Evolutionary conservation across 768 basidiomycete genomes (phyloP), one percentile per base, ranked within the genome.

Genomic region (Nidularia pulvinata): DNA sequence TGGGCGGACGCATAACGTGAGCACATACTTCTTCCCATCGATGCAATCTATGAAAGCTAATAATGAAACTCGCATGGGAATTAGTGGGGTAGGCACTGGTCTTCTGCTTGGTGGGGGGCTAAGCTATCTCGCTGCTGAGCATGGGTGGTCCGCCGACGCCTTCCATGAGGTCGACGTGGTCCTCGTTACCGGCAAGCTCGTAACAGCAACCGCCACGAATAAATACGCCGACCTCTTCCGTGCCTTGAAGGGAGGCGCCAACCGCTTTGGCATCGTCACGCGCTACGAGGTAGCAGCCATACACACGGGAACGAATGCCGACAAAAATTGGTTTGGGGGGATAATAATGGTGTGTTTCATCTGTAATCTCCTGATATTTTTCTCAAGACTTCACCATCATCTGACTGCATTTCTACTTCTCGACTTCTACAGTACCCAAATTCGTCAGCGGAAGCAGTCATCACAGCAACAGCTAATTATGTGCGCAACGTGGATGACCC

Each of bases 221-320:
- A 47, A 70, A 57, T 72, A 75, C 48, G 61, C 70, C 2, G 76
- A 78, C 54, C 66, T 79, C 16, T 77, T 79, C 62, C 66, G 69
- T 37, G 75, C 76, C 3, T 62, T 79, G 48, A 77, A 77, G 56
- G 76, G 76, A 4, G 75, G 76, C n/a, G 76, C 65, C 3, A 77
- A 73, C 61, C 67, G 76, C 9, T 76, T 77, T 56, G 76, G 76
- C 2, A 77, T 79, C 44, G 74, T 76, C 14, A 77, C 76, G 11
- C 61, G 76, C 19, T 77, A 75, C 50, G 73, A 73, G 46, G 64
- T 79, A 7, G 54, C 67, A 33, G 69, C 74, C 13, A 63, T 73
- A 7, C 73, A 72, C 52, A 73, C 71, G 5, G 77, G 74, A 3
- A 71, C 69, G 7, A 63, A 61, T 25, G 66, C 65, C 6, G 68